Evolutionary conservation across 208 protist genomes (phyloP), one percentile per base, ranked within the genome.

Genomic region (Trypanosoma conorhini): DNA sequence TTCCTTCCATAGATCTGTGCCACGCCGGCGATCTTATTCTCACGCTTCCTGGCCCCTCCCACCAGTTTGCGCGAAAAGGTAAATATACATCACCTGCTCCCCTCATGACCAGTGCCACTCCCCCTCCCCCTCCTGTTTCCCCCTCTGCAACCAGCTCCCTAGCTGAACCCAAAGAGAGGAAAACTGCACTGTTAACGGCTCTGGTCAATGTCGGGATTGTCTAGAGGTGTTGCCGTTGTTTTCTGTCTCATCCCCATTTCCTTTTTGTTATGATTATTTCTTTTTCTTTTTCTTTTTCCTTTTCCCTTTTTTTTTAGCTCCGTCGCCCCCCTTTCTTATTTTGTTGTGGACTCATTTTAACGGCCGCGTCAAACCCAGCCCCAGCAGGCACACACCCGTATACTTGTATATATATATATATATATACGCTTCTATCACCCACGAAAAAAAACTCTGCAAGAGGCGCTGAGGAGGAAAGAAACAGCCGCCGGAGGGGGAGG

Each of bases 81-180:
- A 26, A 54, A n/a, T 54, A 54, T 54, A 54, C 50, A 54, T 54
- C 50, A 24, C 50, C 50, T 54, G n/a, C 26, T 54, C 50, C 9
- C 3, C 9, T 24, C 22, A n/a, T 54, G 15, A 19, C 42, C 42
- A 48, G 8, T 48, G 8, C 17, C 22, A n/a, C 12, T 1, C 12
- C 19, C 12, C 17, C 50, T 9, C 22, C 19, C 1, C 7, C 9
- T 24, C 22, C 1, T n/a, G 22, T 9, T 9, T 4, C 26, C n/a
- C 50, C 50, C 50, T 24, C 3, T 5, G 17, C 50, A 54, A 54
- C 5, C 42, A 46, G 17, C 42, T 46, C 5, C 42, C 15, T 19
- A 46, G 9, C 8, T 46, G 42, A 54, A 28, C 50, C 50, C 22
- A 54, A 54, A 24, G 21, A 54, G n/a, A 28, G 17, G 12, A 54